A percentile compares a stretch with the other conserved stretches of the same genome.
Evolutionary conservation across 371 early-diverging fungal genomes (phyloP).

Genomic region (Lichtheimia hyalospora): DNA sequence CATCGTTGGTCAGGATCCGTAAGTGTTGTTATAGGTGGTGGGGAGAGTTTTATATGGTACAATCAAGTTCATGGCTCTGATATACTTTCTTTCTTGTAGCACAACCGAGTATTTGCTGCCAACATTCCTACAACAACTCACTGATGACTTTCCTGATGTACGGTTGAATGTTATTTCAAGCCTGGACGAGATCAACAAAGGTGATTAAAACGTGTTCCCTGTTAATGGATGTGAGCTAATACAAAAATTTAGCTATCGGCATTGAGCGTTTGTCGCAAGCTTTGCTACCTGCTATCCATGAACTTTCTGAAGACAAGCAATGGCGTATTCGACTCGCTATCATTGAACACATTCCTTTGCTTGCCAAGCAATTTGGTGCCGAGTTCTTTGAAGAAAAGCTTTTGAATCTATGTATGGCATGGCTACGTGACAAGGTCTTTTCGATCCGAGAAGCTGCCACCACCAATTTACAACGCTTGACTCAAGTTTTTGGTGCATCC

Average conservation of each 20-base stretch:
- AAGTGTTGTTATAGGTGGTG: slow-evolving; percentile 31
- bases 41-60: neutral
- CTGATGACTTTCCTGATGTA: slow-evolving; percentile 97
- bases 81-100: slow-evolving; percentile 26
- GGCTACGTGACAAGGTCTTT: slow-evolving; percentile 97
- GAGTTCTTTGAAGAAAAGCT: slow-evolving; percentile 97
- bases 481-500: slow-evolving; percentile 90
- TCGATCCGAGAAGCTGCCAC: slow-evolving; percentile 98
- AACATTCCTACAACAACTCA: slow-evolving; percentile 91
- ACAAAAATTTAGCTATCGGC: slow-evolving; percentile 78
- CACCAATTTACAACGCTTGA: slow-evolving; percentile 85
- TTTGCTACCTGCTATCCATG: slow-evolving; percentile 95
- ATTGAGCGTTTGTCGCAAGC: slow-evolving; percentile 96
- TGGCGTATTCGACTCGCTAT: slow-evolving; percentile 98
- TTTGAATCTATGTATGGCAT: slow-evolving; percentile 89
- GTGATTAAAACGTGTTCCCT: slow-evolving; percentile 29
- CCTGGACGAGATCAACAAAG: slow-evolving; percentile 91
- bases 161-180: slow-evolving; percentile 97
- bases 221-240: neutral
- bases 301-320: slow-evolving; percentile 98
- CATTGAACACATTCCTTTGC: slow-evolving; percentile 96
- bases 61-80: neutral
- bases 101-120: slow-evolving; percentile 95
- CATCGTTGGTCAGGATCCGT: slow-evolving; percentile 91
- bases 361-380: slow-evolving; percentile 94